These are phyloP conservation scores for Chlamydomonas reinhardtii DNA, from an alignment of 163 green algal genomes.

Conservation along the genomic window DNA sequence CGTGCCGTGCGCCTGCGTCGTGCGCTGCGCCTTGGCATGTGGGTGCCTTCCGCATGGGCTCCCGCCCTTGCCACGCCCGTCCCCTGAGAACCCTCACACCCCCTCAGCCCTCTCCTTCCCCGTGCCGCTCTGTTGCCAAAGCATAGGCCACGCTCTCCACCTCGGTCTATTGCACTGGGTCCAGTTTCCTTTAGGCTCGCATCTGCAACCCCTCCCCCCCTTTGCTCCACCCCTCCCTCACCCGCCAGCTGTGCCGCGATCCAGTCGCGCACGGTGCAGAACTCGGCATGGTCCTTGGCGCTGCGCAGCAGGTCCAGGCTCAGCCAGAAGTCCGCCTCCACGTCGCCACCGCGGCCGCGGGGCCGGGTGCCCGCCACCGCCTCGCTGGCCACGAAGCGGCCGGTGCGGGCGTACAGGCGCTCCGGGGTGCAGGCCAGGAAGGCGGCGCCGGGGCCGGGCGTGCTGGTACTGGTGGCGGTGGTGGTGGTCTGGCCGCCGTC, in stretches of 20 bases:
- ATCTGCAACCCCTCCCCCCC: too few species aligned
- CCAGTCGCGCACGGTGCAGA: constrained; percentile 94
- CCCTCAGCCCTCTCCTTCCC: not conserved
- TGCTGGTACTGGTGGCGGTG: not conserved
- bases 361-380: constrained; percentile 94
- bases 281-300: constrained; percentile 96
- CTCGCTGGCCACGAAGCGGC: constrained; percentile 83
- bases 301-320: constrained; percentile 87
- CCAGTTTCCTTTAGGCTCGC: too few species aligned
- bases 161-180: too few species aligned
- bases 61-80: too few species aligned
- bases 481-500: constrained; percentile 16
- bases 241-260: constrained; percentile 75
- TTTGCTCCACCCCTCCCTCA: not conserved
- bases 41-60: too few species aligned
- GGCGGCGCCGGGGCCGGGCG: constrained; percentile 61
- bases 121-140: too few species aligned
- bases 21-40: too few species aligned
- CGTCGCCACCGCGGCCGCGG: constrained; percentile 73
- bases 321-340: constrained; percentile 83
- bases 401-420: constrained; percentile 89
- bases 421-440: constrained; percentile 95
- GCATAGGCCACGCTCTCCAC: too few species aligned
- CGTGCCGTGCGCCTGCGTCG: too few species aligned
- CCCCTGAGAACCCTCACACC: too few species aligned